A percentile compares a stretch with the other conserved stretches of the same genome.
phyloP scores from a whole-genome alignment of 2,329 filamentous ascomycete genomes.

The Dendryphion nanum region DNA sequence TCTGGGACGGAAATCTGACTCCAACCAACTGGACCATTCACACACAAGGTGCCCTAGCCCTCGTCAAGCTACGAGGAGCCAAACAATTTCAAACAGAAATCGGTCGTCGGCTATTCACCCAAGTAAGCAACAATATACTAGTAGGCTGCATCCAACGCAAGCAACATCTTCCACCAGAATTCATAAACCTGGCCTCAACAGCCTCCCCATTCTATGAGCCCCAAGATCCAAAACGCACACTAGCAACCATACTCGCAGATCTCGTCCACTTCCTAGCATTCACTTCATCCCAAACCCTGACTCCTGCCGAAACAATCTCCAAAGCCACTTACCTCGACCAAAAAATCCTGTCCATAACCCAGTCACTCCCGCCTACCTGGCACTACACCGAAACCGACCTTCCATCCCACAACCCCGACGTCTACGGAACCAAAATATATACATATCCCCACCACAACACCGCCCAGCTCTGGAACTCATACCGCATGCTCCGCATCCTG shows the following conservation, averaged over 20 bases:
- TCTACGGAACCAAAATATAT: constrained; percentile 4
- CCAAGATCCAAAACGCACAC: not conserved
- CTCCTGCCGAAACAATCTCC: not conserved
- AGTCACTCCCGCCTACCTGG: constrained; percentile 4
- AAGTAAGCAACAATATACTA: constrained; percentile 12
- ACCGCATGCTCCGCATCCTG: constrained; percentile 16
- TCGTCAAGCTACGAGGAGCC: constrained; percentile 11
- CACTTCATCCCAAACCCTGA: not conserved
- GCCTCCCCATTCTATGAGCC: not conserved
- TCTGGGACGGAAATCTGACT: constrained; percentile 6
- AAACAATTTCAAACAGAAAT: constrained; percentile 9
- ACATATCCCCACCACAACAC: constrained; percentile 9
- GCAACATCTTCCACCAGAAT: constrained; percentile 5
- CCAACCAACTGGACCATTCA: constrained; percentile 15
- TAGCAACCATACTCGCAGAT: not conserved
- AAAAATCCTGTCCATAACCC: not conserved
- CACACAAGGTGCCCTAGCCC: constrained; percentile 13
- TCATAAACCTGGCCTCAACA: constrained; percentile 6
- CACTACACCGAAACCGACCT: constrained; percentile 4
- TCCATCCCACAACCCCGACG: constrained; percentile 1
- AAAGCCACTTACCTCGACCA: not conserved
- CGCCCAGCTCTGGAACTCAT: constrained; percentile 17
- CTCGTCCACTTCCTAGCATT: not conserved
- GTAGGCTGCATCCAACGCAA: constrained; percentile 10
- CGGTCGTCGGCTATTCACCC: constrained; percentile 15